phyloP scores from a whole-genome alignment of 805 yeast genomes.

The Peterozyma toletana region DNA sequence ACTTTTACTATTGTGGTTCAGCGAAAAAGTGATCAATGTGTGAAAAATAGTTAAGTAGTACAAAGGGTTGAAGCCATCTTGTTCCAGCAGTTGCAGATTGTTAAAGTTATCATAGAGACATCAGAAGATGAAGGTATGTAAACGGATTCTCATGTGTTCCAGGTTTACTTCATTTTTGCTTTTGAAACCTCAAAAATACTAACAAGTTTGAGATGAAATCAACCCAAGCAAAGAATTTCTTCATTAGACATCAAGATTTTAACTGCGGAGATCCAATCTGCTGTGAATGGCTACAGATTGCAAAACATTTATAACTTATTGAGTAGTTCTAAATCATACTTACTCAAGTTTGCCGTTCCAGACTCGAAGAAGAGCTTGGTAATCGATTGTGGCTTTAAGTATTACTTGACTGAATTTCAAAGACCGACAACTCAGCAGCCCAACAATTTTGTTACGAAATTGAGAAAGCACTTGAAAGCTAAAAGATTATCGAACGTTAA shows the following conservation, averaged over 20 bases:
- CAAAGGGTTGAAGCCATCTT: too few relatives aligned
- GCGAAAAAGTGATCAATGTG: too few relatives aligned
- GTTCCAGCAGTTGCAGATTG: background rate
- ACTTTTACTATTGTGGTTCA: too few relatives aligned
- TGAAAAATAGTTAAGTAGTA: too few relatives aligned
- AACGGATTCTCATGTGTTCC: background rate
- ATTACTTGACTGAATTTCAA: conserved; percentile 73
- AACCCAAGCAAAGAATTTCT: conserved; percentile 68
- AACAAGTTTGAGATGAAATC: background rate
- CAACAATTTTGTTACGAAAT: conserved; percentile 75
- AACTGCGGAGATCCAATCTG: conserved; percentile 52
- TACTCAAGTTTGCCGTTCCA: conserved; percentile 75
- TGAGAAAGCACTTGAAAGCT: conserved; percentile 80
- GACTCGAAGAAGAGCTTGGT: conserved; percentile 73
- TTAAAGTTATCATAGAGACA: background rate
- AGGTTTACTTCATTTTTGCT: too few relatives aligned
- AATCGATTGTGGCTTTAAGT: conserved; percentile 79
- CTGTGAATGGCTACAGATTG: conserved; percentile 59
- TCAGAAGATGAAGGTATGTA: conserved; percentile 5
- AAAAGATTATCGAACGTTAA: conserved; percentile 66
- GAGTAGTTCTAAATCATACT: conserved; percentile 62
- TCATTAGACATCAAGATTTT: conserved; percentile 75
- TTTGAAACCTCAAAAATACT: background rate
- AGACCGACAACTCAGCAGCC: conserved; percentile 79
- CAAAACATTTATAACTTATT: conserved; percentile 82